Evolutionary conservation across 768 basidiomycete genomes (phyloP).

Genomic region (Infundibulicybe gibba): DNA sequence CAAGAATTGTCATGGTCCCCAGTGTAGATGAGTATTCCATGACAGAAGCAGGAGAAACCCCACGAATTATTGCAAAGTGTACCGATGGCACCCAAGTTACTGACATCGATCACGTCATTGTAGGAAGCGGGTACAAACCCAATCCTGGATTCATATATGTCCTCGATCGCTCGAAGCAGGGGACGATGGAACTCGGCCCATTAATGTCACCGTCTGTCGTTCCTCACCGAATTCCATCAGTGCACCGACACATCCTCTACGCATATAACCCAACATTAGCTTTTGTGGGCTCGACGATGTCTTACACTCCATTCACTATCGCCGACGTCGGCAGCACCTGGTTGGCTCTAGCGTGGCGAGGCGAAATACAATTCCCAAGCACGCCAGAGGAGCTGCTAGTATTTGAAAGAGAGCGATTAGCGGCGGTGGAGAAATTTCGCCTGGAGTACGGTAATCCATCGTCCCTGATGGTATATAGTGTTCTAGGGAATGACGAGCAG

Average conservation of each 20-base stretch:
- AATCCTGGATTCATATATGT: slow-evolving; percentile 37
- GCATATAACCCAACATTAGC: slow-evolving; percentile 42
- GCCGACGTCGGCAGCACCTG: slow-evolving; percentile 48
- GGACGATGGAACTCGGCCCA: slow-evolving; percentile 12
- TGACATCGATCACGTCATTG: slow-evolving; percentile 38
- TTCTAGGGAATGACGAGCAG: slow-evolving; percentile 29
- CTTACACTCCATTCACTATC: slow-evolving; percentile 45
- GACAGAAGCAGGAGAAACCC: slow-evolving; percentile 2
- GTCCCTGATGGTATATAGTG: slow-evolving; percentile 30
- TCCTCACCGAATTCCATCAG: slow-evolving; percentile 36
- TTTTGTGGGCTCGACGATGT: slow-evolving; percentile 39
- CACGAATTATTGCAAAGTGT: slow-evolving; percentile 30
- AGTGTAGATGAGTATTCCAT: slow-evolving; percentile 31
- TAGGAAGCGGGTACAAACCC: slow-evolving; percentile 46
- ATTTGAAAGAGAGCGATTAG: slow-evolving; percentile 34
- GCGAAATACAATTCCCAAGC: slow-evolving; percentile 26
- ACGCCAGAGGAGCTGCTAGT: slow-evolving; percentile 26
- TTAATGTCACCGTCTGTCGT: slow-evolving; percentile 21
- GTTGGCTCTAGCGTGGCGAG: slow-evolving; percentile 39
- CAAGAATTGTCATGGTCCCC: slow-evolving; percentile 38
- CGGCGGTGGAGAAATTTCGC: slow-evolving; percentile 15
- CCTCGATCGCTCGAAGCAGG: slow-evolving; percentile 10
- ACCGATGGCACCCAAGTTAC: slow-evolving; percentile 32
- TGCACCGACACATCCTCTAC: slow-evolving; percentile 44
- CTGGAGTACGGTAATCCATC: slow-evolving; percentile 20